phyloP scores from a whole-genome alignment of 768 basidiomycete species.

The Amanita polypyramis region DNA sequence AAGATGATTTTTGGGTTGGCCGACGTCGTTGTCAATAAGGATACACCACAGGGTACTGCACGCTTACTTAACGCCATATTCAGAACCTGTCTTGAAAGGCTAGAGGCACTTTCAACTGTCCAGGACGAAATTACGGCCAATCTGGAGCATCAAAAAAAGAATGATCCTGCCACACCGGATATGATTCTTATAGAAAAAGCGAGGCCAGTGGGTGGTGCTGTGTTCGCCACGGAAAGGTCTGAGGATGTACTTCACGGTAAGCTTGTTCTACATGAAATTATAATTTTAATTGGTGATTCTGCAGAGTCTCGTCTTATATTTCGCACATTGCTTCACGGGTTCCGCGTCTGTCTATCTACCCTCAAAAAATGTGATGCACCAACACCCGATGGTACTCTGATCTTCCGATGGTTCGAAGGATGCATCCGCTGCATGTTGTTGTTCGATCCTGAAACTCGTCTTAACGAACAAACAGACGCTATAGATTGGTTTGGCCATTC shows the following conservation, averaged over 20 bases:
- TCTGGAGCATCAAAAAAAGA: constrained; percentile 39
- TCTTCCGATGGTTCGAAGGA: constrained; percentile 81
- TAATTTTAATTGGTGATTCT: constrained; percentile 8
- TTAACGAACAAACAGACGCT: constrained; percentile 58
- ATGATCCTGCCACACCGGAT: constrained; percentile 32
- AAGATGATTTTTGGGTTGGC: constrained; percentile 89
- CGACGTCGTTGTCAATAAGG: constrained; percentile 73
- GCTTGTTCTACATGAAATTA: neutral
- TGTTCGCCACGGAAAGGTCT: constrained; percentile 71
- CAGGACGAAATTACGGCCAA: constrained; percentile 42
- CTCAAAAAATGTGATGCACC: constrained; percentile 75
- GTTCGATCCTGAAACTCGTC: constrained; percentile 60
- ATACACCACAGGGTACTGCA: constrained; percentile 55
- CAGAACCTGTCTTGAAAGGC: constrained; percentile 74
- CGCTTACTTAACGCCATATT: constrained; percentile 67
- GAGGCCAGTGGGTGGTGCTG: constrained; percentile 70
- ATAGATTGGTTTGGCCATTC: constrained; percentile 78
- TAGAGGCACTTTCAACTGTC: constrained; percentile 68
- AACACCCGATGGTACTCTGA: constrained; percentile 74
- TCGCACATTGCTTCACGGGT: constrained; percentile 80
- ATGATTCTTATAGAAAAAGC: constrained; percentile 71
- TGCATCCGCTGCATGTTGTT: constrained; percentile 78
- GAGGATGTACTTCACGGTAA: constrained; percentile 75
- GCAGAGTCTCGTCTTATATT: constrained; percentile 81
- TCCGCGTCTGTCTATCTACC: constrained; percentile 67